Conservation (phyloP, 2,329 filamentous ascomycete species). For the Hymenoscyphus albidus region DNA sequence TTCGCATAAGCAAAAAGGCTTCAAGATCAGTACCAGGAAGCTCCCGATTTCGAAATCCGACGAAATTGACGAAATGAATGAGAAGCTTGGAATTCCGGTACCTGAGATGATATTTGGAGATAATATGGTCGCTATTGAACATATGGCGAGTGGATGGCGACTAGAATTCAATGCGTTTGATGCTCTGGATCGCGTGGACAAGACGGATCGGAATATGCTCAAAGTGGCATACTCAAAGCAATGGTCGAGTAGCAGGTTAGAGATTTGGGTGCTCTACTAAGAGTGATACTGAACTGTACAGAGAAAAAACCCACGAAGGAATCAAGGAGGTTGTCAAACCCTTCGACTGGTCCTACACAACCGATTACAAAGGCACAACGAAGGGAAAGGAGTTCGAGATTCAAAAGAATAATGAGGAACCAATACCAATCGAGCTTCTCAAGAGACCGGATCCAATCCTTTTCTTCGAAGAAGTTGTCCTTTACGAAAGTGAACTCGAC, state of each 20-base stretch:
- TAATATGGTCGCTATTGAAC: constrained; percentile 74
- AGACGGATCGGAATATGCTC: constrained; percentile 86
- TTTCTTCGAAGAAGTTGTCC: constrained; percentile 92
- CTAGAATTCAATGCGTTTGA: constrained; percentile 81
- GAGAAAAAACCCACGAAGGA: constrained; percentile 74
- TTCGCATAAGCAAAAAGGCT: constrained; percentile 58
- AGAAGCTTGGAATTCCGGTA: constrained; percentile 75
- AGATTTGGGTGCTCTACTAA: no score
- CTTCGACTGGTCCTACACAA: constrained; percentile 98
- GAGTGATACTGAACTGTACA: constrained; percentile 38
- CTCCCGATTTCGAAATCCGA: constrained; percentile 90
- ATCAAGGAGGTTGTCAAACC: constrained; percentile 94
- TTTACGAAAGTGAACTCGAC: constrained; percentile 96
- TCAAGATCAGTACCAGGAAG: constrained; percentile 78
- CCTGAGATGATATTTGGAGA: constrained; percentile 99
- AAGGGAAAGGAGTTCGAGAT: constrained; percentile 30
- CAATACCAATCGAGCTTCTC: constrained; percentile 81
- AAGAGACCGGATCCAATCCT: constrained; percentile 88
- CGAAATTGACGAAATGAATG: constrained; percentile 82
- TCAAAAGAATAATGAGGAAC: constrained; percentile 24
- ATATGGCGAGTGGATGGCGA: constrained; percentile 71
- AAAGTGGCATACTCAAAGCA: constrained; percentile 89
- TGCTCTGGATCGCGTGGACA: constrained; percentile 87
- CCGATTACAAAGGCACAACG: constrained; percentile 72
- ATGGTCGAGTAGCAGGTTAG: constrained; percentile 57